Conservation (phyloP, 345 rosid genomes). For the Corchorus capsularis region DNA sequence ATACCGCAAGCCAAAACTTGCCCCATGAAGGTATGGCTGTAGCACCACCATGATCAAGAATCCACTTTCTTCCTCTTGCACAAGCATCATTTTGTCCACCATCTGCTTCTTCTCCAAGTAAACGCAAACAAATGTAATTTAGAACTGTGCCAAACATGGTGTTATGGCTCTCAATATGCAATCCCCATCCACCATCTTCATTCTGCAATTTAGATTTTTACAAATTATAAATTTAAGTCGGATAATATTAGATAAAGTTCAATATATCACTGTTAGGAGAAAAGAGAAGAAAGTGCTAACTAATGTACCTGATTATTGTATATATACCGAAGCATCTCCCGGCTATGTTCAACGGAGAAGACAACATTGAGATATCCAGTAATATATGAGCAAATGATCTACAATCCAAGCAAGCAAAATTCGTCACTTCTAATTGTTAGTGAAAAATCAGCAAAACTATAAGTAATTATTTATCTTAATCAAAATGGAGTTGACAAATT, state of each 20-base stretch:
- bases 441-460: too few species aligned
- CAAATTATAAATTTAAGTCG: too few species aligned
- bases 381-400: background rate
- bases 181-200: too few species aligned
- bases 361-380: background rate
- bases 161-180: conserved; percentile 53
- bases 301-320: background rate
- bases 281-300: too few species aligned
- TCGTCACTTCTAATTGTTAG: too few species aligned
- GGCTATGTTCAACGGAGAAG: background rate
- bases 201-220: too few species aligned
- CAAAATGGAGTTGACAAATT: too few species aligned
- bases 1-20: conserved; percentile 22
- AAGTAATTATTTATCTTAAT: too few species aligned
- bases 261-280: too few species aligned
- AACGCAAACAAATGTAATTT: conserved; percentile 34
- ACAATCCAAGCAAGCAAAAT: background rate
- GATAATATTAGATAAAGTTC: too few species aligned
- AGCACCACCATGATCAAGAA: conserved; percentile 73
- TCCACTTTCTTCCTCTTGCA: conserved; percentile 66
- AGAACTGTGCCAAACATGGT: conserved; percentile 73
- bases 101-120: too few species aligned
- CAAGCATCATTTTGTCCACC: conserved; percentile 52
- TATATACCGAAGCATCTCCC: conserved; percentile 1
- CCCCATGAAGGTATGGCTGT: conserved; percentile 79